phyloP scores from a whole-genome alignment of 1,284 basidiomycete genomes.

The Ceraceosorus guamensis region DNA sequence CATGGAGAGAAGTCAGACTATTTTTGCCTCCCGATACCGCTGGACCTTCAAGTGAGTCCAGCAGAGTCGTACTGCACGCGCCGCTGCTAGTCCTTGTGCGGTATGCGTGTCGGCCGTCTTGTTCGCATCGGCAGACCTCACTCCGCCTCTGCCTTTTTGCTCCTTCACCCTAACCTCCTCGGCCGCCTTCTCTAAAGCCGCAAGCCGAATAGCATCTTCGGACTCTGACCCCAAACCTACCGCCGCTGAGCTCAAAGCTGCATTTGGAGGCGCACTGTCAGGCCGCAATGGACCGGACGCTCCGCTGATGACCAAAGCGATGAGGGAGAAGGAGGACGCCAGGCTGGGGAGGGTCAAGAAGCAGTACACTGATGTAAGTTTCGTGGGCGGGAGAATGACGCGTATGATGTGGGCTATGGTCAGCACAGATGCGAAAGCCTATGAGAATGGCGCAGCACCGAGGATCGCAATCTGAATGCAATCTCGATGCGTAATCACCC shows the following conservation, averaged over 20 bases:
- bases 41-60: constrained; percentile 6
- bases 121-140: constrained; percentile 16
- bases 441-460: neutral
- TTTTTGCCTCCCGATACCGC: constrained; percentile 6
- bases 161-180: no score
- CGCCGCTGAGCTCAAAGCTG: constrained; percentile 63
- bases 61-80: neutral
- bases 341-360: constrained; percentile 56
- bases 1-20: constrained; percentile 4
- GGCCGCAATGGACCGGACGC: constrained; percentile 66
- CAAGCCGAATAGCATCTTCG: no score
- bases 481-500: constrained; percentile 10
- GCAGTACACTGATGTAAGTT: constrained; percentile 64
- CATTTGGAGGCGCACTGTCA: constrained; percentile 59
- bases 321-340: constrained; percentile 60
- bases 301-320: constrained; percentile 64
- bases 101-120: neutral
- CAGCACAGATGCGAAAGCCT: neutral
- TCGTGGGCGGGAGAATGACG: neutral
- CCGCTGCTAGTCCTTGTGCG: neutral
- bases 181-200: no score
- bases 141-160: no score
- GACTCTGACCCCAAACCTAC: no score
- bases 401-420: no score
- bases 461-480: neutral